Evolutionary conservation across 192 early-diverging fungal species (phyloP), one percentile per base, ranked within the genome.

Genomic region (Glomus cerebriforme): DNA sequence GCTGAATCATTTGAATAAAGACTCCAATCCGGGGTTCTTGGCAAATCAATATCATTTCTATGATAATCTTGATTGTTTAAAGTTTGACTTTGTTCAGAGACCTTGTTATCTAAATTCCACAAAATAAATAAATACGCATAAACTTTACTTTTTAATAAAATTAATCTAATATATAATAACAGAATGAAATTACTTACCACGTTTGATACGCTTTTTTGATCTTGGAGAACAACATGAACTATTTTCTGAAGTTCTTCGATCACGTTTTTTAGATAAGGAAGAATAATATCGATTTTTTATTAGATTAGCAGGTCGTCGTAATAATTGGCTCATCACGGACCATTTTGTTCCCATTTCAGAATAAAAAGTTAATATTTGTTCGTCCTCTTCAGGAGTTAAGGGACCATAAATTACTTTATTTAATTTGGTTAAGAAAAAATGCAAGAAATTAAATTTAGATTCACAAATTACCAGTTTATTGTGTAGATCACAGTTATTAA

Each of bases 271-370:
- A 22, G 27, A 78, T 26, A 78, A 67, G 19, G 31, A 58, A 26
- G 77, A 78, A 68, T 78, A 78, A 59, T 58, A 78, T 4, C 77
- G n/a, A 68, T 78, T 78, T 59, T 78, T 78, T 7, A 78, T 66
- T 5, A 78, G 24, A 64, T 78, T 78, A 3, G 77, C 77, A 17
- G 77, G 77, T 31, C 65, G n/a, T 22, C 49, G n/a, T 31, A 78
- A 31, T 59, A 34, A 26, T 31, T 78, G 37, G 29, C 64, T 35
- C 77, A 78, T 78, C 19, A 39, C 8, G 0, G 77, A 65, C 77
- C 77, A 78, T 78, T 78, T 78, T 31, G 77, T 68, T 22, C 66
- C 66, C 26, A 68, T 26, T 69, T 78, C 45, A 47, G 58, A 34
- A 24, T 78, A 68, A 5, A 24, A 68, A 5, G 7, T 15, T 22